A percentile compares a stretch with the other conserved stretches of the same genome.
phyloP scores from a whole-genome alignment of 495 filamentous ascomycete genomes.

The Neurospora terricola region DNA sequence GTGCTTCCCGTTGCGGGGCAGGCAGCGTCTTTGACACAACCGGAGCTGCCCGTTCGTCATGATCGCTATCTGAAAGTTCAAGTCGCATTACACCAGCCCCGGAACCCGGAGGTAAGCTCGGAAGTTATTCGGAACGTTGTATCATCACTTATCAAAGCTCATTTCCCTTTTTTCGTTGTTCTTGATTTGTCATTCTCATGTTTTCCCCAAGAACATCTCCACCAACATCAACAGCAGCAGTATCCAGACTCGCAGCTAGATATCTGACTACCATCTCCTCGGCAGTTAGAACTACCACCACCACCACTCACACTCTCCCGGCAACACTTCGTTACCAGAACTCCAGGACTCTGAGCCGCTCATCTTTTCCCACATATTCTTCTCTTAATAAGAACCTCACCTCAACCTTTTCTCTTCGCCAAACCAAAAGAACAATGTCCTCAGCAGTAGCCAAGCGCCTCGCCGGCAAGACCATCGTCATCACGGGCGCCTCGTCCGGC shows the following conservation, averaged over 20 bases:
- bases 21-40: neutral
- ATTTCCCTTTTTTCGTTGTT: neutral
- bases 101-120: neutral
- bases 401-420: neutral
- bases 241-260: neutral
- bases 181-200: neutral
- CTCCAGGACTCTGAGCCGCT: neutral
- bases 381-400: neutral
- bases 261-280: neutral
- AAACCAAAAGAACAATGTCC: constrained; percentile 47
- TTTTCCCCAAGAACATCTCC: neutral
- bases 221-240: neutral
- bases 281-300: neutral
- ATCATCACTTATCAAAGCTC: neutral
- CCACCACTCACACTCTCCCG: neutral
- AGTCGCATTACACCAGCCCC: neutral
- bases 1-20: neutral
- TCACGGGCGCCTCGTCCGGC: constrained; percentile 90
- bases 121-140: neutral
- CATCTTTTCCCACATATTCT: no score
- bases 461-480: constrained; percentile 83
- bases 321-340: neutral
- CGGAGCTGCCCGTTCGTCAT: neutral
- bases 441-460: constrained; percentile 66
- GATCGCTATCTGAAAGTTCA: neutral